Evolutionary conservation across 345 rosid species (phyloP).

Genomic region (Populus simonii): DNA sequence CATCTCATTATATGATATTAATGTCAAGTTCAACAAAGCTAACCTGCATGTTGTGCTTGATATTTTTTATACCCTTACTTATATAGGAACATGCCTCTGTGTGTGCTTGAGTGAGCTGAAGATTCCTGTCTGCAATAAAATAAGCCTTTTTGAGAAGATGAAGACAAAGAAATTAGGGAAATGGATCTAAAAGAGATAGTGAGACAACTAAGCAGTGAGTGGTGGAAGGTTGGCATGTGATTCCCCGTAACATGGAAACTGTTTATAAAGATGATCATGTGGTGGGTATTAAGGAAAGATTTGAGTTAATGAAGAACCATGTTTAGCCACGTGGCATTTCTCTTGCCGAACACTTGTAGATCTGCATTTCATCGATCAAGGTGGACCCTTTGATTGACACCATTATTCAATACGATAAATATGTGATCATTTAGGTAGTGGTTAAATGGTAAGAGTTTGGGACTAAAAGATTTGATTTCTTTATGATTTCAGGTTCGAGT

Average conservation of each 20-base stretch:
- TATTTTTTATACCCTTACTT: constrained; percentile 7
- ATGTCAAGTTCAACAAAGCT: constrained; percentile 17
- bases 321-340: constrained; percentile 33
- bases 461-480: too few relatives aligned
- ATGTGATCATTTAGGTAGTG: too few relatives aligned
- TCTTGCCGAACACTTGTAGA: constrained; percentile 34
- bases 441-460: too few relatives aligned
- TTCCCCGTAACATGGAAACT: constrained; percentile 37
- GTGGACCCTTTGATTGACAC: constrained; percentile 8
- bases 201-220: constrained; percentile 42
- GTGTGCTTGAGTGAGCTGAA: constrained; percentile 17
- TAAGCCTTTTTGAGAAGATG: constrained; percentile 33
- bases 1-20: background rate
- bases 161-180: constrained; percentile 42
- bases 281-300: constrained; percentile 31
- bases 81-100: constrained; percentile 1
- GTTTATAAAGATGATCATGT: constrained; percentile 32
- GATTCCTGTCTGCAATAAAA: constrained; percentile 36
- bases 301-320: constrained; percentile 6
- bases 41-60: constrained; percentile 60
- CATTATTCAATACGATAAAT: background rate
- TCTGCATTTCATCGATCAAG: background rate
- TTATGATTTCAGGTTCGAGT: too few relatives aligned
- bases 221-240: constrained; percentile 41
- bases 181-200: constrained; percentile 35